Percentiles rank a stretch among this genome's conserved stretches.
Conservation (phyloP, 73 alveolate genomes). For the Paramecium tetraurelia region DNA sequence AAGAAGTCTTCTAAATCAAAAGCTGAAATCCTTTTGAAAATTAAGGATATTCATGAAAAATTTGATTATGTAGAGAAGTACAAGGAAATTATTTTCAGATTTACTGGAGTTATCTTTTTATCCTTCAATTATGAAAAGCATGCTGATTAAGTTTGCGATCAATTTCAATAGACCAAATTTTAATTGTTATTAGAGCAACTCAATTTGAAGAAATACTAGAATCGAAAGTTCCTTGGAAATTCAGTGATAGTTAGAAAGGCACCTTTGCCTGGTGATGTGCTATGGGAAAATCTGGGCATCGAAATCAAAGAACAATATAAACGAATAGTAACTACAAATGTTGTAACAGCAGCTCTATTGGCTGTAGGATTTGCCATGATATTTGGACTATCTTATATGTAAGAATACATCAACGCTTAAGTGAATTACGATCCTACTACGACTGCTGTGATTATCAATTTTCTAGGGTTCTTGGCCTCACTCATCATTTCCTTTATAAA, state of each 20-base stretch:
- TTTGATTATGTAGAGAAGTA: neutral
- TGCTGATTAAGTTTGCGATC: neutral
- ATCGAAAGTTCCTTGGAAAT: neutral
- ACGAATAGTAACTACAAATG: neutral
- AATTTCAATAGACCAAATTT: neutral
- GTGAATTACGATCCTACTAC: neutral
- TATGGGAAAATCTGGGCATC: constrained; percentile 4
- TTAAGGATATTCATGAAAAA: neutral
- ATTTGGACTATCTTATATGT: neutral
- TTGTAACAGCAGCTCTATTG: neutral
- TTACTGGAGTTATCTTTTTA: neutral
- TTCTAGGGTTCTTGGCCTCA: neutral
- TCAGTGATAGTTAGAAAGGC: neutral
- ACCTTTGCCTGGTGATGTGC: neutral
- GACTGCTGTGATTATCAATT: neutral
- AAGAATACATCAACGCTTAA: neutral
- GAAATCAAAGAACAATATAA: neutral
- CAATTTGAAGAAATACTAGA: neutral
- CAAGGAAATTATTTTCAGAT: neutral
- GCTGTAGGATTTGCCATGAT: neutral
- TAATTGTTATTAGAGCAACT: neutral
- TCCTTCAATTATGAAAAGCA: neutral
- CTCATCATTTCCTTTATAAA: neutral
- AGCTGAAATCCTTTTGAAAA: neutral
- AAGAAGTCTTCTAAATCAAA: neutral